Conservation (phyloP, 345 rosid genomes). For the Eutrema japonicum region DNA sequence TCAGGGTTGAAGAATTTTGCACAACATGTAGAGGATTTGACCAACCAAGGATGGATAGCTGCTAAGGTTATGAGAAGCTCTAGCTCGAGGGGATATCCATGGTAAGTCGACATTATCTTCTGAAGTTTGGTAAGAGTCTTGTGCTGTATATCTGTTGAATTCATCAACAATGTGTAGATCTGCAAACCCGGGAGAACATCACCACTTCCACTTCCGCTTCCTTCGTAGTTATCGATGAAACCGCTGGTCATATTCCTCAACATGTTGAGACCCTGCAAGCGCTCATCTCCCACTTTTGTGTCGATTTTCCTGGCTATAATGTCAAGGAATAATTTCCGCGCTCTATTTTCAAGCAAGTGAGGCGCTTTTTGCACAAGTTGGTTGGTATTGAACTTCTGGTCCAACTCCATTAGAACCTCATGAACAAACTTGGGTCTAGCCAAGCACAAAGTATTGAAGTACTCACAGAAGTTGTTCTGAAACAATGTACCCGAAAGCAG, state of each 20-base stretch:
- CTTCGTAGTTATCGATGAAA: slow-evolving; percentile 84
- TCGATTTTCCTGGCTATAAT: slow-evolving; percentile 79
- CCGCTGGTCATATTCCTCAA: slow-evolving; percentile 68
- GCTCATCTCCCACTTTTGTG: slow-evolving; percentile 62
- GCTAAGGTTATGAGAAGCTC: slow-evolving; percentile 88
- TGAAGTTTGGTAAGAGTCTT: slow-evolving; percentile 66
- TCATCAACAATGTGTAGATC: slow-evolving; percentile 88
- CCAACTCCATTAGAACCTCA: slow-evolving; percentile 70
- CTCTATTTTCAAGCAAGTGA: slow-evolving; percentile 71
- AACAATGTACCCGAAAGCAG: slow-evolving; percentile 90
- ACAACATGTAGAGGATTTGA: slow-evolving; percentile 69
- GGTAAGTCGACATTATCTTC: slow-evolving; percentile 56
- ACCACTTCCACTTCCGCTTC: slow-evolving; percentile 48
- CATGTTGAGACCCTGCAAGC: slow-evolving; percentile 76
- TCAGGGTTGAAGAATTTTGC: slow-evolving; percentile 55
- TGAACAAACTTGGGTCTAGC: slow-evolving; percentile 82
- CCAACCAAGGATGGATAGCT: slow-evolving; percentile 85
- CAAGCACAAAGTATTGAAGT: slow-evolving; percentile 86
- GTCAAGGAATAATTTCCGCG: slow-evolving; percentile 82
- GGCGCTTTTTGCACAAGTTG: slow-evolving; percentile 57
- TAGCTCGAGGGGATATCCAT: slow-evolving; percentile 80
- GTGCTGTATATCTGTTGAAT: slow-evolving; percentile 72
- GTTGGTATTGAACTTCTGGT: slow-evolving; percentile 61
- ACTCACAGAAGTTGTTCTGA: slow-evolving; percentile 96
- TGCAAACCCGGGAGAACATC: slow-evolving; percentile 89